Evolutionary conservation across 2,329 filamentous ascomycete genomes (phyloP).

Genomic region (Aaosphaeria arxii): DNA sequence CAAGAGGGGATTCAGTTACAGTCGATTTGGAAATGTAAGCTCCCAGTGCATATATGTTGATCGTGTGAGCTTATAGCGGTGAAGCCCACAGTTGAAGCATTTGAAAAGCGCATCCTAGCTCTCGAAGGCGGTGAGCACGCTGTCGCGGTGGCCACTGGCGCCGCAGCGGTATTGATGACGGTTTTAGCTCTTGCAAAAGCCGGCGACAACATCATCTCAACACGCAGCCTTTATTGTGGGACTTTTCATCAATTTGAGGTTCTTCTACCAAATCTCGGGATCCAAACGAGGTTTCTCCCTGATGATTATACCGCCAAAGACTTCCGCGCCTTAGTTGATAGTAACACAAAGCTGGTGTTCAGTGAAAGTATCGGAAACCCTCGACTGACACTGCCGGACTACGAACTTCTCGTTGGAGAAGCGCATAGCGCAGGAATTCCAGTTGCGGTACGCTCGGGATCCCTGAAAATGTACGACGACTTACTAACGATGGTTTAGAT

Average conservation of each 20-base stretch:
- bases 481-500: background rate
- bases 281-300: conserved; percentile 37
- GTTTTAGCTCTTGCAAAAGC: conserved; percentile 4
- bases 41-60: too few species aligned
- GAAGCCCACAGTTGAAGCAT: conserved; percentile 39
- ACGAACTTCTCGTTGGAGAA: conserved; percentile 14
- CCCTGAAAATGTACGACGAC: too few species aligned
- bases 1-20: too few species aligned
- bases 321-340: conserved; percentile 14
- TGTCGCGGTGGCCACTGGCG: conserved; percentile 38
- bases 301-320: conserved; percentile 21
- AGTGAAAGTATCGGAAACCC: conserved; percentile 24
- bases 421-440: conserved; percentile 17
- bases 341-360: conserved; percentile 17
- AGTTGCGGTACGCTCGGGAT: conserved; percentile 6
- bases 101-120: conserved; percentile 38
- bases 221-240: conserved; percentile 39
- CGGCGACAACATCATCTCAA: conserved; percentile 37
- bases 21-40: too few species aligned
- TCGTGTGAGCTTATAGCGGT: conserved; percentile 13
- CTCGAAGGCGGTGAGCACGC: conserved; percentile 39
- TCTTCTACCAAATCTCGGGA: conserved; percentile 38
- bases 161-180: conserved; percentile 19
- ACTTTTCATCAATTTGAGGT: conserved; percentile 40
- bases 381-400: conserved; percentile 18